Conservation (phyloP, 192 early-diverging fungal species). For the Coemansia sp. region DNA sequence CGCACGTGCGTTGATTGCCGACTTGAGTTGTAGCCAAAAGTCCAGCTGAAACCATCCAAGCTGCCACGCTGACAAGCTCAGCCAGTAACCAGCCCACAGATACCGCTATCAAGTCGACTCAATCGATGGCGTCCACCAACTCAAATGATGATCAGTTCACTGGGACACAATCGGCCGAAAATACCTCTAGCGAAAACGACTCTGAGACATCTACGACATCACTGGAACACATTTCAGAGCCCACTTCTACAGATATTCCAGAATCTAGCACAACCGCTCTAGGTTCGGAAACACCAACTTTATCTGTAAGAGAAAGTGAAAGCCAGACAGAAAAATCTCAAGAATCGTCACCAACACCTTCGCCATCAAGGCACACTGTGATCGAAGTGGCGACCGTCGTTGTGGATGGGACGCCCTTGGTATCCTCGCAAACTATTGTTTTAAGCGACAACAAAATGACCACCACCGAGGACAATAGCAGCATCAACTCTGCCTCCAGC, state of each 20-base stretch:
- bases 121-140: not conserved
- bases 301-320: not conserved
- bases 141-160: not conserved
- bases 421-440: slow-evolving; percentile 28
- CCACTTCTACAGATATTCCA: not conserved
- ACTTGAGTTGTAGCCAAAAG: not conserved
- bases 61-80: not conserved
- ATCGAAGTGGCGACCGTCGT: slow-evolving; percentile 35
- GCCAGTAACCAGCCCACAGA: not conserved
- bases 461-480: slow-evolving; percentile 15
- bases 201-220: not conserved
- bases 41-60: not conserved
- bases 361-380: slow-evolving; percentile 28
- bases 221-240: not conserved
- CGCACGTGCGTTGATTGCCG: not conserved
- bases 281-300: not conserved
- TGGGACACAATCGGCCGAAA: not conserved
- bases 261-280: not conserved
- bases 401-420: slow-evolving; percentile 25
- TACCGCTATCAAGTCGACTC: not conserved
- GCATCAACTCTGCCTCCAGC: not conserved
- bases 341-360: not conserved
- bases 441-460: not conserved
- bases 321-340: slow-evolving; percentile 5
- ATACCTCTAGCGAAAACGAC: not conserved